Base-by-base conservation (phyloP, 2,329 filamentous ascomycete species). In the Neonectria hederae region DNA sequence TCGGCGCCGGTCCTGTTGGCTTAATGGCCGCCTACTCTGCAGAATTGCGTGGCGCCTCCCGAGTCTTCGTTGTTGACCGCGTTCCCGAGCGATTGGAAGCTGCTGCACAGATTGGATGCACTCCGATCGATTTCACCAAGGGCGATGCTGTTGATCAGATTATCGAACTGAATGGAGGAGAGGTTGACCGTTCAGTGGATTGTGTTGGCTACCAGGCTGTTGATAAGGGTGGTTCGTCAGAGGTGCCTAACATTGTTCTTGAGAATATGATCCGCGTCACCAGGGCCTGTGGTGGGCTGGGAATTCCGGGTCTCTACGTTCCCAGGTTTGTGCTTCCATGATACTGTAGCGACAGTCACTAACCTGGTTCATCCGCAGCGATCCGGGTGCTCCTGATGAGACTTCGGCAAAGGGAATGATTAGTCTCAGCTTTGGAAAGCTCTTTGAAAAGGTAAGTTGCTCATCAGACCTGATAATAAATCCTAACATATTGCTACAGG, bases 201-300 rank as follows among this genome's bases (percentile, higher is more conserved):
- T 86, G 87, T 11, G 89, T 91, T 0, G 89, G 88, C 0, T 91
- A 90, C 71, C 87, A 91, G 70, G 89, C 88, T 11, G 84, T 87
- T 2, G 81, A 81, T 42, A 79, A 82, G 13, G 83, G 83, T 2
- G 87, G 86, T 2, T 84, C 83, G 65, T 85, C 85, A 32, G 87
- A 90, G 72, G 83, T 86, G 69, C 87, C 87, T 2, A 89, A 89
- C 66, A 83, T 89, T 59, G 87, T 90, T 5, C 80, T 89, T 0
- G 88, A 90, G 70, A 87, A 89, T 66, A 82, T 89, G 78, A 90
- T 90, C 70, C 82, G 81, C 62, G 87, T 90, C 0, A 90, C 88
- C 0, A 78, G 87, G 43, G 81, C 88, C 2, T 88, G 86, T 24
- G 88, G 88, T 17, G 88, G 88, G 2, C 74, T 90, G 5, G 88